These are phyloP conservation scores for Tilletia indica DNA, from an alignment of 1,284 basidiomycete species.

Conservation along the genomic window DNA sequence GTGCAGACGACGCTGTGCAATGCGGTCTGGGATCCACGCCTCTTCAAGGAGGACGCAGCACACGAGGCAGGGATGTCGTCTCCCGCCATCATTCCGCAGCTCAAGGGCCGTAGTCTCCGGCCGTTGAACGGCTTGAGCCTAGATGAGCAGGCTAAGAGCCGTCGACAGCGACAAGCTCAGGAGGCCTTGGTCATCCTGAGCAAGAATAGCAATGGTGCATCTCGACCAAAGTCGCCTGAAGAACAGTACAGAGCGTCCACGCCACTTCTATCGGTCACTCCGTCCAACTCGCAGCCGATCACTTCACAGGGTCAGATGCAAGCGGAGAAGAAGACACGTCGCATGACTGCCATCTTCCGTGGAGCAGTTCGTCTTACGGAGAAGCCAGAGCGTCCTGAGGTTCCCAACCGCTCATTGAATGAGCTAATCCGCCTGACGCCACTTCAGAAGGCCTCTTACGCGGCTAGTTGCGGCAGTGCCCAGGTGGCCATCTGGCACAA, in stretches of 20 bases:
- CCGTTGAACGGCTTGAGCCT: conserved; percentile 34
- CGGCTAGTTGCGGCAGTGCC: conserved; percentile 40
- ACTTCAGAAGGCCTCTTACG: conserved; percentile 38
- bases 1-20: conserved; percentile 42
- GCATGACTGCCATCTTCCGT: conserved; percentile 52
- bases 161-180: conserved; percentile 37
- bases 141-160: conserved; percentile 45
- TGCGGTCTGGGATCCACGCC: conserved; percentile 43
- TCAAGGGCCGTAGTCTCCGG: conserved; percentile 28
- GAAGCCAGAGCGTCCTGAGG: conserved; percentile 28
- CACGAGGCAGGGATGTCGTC: conserved; percentile 38
- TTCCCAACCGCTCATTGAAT: conserved; percentile 9
- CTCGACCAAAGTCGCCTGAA: neutral
- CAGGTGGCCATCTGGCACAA: conserved; percentile 47
- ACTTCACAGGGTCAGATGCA: conserved; percentile 19
- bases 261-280: neutral
- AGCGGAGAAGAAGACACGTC: conserved; percentile 33
- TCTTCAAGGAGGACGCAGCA: conserved; percentile 46
- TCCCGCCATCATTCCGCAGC: conserved; percentile 25
- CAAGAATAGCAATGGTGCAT: neutral
- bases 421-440: conserved; percentile 42
- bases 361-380: conserved; percentile 44
- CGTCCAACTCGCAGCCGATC: conserved; percentile 17
- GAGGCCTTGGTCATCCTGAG: conserved; percentile 23
- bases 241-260: neutral